Base-by-base conservation (phyloP, 2,329 filamentous ascomycete genomes). In the Aspergillus pseudoglaucus region DNA sequence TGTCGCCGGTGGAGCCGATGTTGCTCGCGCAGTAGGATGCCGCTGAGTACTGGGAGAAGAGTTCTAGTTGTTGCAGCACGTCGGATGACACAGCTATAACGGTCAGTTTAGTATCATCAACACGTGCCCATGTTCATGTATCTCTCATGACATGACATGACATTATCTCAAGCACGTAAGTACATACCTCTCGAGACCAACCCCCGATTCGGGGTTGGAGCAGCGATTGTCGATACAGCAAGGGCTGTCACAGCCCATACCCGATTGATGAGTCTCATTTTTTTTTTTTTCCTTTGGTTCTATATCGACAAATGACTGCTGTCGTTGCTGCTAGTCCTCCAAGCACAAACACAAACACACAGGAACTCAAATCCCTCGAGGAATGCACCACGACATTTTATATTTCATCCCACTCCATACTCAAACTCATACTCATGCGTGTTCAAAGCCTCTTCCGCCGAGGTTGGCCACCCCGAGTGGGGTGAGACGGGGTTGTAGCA, bases 1-100 rank as follows among this genome's bases (percentile, higher is more conserved):
- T 70, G 8, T 69, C 68, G 38, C 66, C 67, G 2, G 71, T 50
- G 23, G 68, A 68, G 47, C 75, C 62, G 59, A 75, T 70, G 59
- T 80, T 79, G 35, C 53, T 59, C 2, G 67, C 55, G 57, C 77
- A 80, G 59, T 80, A 80, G 17, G 76, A 67, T 3, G 77, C 77
- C 2, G 75, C 76, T 2, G 76, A 69, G 57, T 76, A 80, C 49
- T 80, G 71, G 37, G 73, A 70, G 58, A 74, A 77, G 52, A 78
- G 64, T 2, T 65, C 61, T 6, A 79, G 62, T 38, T 73, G 61
- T 14, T 63, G 56, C 33, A 77, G 60, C 8, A 73, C 51, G 17
- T 59, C 59, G n/a, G 64, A 44, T 0, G 71, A 70, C 27, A 78
- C 66, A 41, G 60, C 69, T 71, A 39, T 20, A 37, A 3, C 25